These are phyloP conservation scores for Ophiostoma australiae DNA, from an alignment of 2,329 filamentous ascomycete species.

Conservation along the genomic window DNA sequence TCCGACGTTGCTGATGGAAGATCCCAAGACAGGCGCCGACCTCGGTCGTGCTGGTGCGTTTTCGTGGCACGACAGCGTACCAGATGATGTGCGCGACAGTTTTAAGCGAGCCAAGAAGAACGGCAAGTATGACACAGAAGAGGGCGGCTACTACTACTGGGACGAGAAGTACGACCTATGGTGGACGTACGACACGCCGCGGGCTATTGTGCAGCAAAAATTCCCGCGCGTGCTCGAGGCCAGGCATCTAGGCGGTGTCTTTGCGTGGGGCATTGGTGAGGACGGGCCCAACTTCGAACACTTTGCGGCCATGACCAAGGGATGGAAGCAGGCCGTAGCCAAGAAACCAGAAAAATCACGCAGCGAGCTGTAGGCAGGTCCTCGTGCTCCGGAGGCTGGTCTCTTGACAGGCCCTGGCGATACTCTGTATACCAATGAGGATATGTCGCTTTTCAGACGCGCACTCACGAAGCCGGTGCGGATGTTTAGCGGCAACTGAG, in stretches of 20 bases:
- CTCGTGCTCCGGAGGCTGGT: background rate
- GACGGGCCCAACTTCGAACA: slow-evolving; percentile 49
- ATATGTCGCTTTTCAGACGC: background rate
- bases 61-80: slow-evolving; percentile 54
- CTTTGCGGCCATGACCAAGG: slow-evolving; percentile 35
- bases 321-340: slow-evolving; percentile 25
- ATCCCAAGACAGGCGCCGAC: slow-evolving; percentile 54
- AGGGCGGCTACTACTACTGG: slow-evolving; percentile 65
- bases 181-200: slow-evolving; percentile 69
- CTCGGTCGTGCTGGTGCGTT: slow-evolving; percentile 50
- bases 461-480: background rate
- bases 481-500: background rate
- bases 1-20: slow-evolving; percentile 54
- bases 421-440: background rate
- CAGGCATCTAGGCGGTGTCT: slow-evolving; percentile 60
- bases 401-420: background rate
- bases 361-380: slow-evolving; percentile 30
- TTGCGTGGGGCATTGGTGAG: slow-evolving; percentile 71
- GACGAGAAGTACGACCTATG: slow-evolving; percentile 56
- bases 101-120: slow-evolving; percentile 52
- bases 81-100: slow-evolving; percentile 49
- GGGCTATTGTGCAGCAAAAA: slow-evolving; percentile 54
- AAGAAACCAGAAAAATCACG: slow-evolving; percentile 16
- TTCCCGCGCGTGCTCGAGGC: slow-evolving; percentile 54
- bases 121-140: slow-evolving; percentile 52